A percentile compares a stretch with the other conserved stretches of the same genome.
Conservation (phyloP, 2,329 filamentous ascomycete genomes). For the Cladophialophora bantiana region DNA sequence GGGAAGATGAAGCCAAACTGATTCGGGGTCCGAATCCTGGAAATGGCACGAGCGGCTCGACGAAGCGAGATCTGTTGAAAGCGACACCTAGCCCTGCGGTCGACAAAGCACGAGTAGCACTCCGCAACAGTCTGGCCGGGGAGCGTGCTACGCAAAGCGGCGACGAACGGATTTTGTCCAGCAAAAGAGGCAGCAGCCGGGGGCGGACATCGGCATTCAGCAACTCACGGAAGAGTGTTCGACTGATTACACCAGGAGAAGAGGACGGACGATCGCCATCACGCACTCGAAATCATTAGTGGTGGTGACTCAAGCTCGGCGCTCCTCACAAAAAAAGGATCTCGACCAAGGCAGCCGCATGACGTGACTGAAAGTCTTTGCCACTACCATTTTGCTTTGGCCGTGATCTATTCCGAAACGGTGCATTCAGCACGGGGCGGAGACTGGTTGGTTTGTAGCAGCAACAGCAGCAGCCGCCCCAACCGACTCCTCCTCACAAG, state of each 20-base stretch:
- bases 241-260: constrained; percentile 54
- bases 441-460: neutral
- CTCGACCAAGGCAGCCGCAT: neutral
- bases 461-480: neutral
- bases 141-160: constrained; percentile 38
- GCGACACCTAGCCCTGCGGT: constrained; percentile 55
- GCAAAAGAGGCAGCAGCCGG: constrained; percentile 38
- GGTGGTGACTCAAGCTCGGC: neutral
- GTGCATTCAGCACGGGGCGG: neutral
- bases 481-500: neutral
- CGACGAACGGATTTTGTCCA: constrained; percentile 33
- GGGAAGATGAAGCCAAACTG: constrained; percentile 35
- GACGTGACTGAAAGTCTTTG: neutral
- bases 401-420: neutral
- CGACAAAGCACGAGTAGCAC: constrained; percentile 54
- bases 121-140: constrained; percentile 46
- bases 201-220: constrained; percentile 43
- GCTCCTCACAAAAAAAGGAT: neutral
- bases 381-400: neutral
- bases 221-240: constrained; percentile 53
- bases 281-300: neutral
- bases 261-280: constrained; percentile 39
- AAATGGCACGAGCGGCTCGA: constrained; percentile 46
- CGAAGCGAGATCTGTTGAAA: constrained; percentile 54
- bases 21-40: constrained; percentile 44